phyloP scores from a whole-genome alignment of 208 protist species.

The Porcisia deanei region DNA sequence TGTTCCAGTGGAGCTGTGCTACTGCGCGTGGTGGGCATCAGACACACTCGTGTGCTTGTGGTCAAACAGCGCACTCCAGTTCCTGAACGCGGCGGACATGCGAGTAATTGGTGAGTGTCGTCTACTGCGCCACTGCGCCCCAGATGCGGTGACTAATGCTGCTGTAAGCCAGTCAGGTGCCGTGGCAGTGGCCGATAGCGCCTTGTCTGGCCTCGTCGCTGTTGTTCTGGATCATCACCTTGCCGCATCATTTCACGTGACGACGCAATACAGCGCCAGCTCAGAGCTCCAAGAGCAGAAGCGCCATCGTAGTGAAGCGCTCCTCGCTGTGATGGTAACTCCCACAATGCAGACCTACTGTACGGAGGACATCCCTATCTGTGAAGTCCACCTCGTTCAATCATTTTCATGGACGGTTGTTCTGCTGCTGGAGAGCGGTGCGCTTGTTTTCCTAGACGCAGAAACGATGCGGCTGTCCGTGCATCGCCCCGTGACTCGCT shows the following conservation, averaged over 20 bases:
- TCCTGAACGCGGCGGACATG: conserved; percentile 13
- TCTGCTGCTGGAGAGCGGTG: conserved; percentile 72
- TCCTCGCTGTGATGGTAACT: conserved; percentile 3
- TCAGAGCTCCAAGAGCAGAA: conserved; percentile 4
- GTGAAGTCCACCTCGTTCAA: conserved; percentile 49
- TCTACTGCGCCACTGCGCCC: conserved; percentile 23
- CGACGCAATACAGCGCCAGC: neutral
- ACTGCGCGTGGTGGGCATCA: conserved; percentile 50
- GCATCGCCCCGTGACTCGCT: conserved; percentile 33
- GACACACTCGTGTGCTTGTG: conserved; percentile 48
- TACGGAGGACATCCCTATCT: conserved; percentile 60
- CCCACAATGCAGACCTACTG: conserved; percentile 35
- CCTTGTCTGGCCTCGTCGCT: conserved; percentile 33
- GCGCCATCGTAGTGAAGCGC: conserved; percentile 13
- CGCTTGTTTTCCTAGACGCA: conserved; percentile 64
- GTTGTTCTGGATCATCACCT: conserved; percentile 53
- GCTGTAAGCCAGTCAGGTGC: conserved; percentile 14
- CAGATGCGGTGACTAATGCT: conserved; percentile 23
- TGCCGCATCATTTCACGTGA: conserved; percentile 44
- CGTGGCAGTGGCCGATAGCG: neutral
- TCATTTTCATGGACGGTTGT: conserved; percentile 52
- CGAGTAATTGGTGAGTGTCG: conserved; percentile 13
- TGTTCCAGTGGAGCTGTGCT: conserved; percentile 19
- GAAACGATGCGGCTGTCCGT: conserved; percentile 55
- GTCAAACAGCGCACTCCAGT: conserved; percentile 55